phyloP scores from a whole-genome alignment of 2,329 filamentous ascomycete species.

The Pestalotiopsis sp. region DNA sequence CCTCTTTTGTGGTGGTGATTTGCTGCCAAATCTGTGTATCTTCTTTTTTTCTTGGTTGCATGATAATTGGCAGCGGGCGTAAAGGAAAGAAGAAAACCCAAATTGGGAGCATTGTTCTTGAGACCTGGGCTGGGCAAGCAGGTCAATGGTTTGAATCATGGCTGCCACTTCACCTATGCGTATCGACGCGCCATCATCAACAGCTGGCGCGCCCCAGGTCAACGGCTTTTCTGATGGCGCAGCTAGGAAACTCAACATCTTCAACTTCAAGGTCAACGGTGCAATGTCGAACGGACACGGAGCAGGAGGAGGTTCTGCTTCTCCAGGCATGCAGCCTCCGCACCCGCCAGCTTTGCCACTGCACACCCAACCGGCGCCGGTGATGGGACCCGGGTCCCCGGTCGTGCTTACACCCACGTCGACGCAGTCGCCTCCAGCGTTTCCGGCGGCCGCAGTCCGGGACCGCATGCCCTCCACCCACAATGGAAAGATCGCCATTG shows the following conservation, averaged over 20 bases:
- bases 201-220: background rate
- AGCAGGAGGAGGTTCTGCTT: background rate
- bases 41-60: no score
- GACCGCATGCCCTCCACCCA: background rate
- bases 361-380: background rate
- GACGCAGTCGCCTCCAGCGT: background rate
- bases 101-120: no score
- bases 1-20: no score
- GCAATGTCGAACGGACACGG: background rate
- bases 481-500: constrained; percentile 19
- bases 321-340: background rate
- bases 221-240: no score
- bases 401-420: background rate
- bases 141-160: no score
- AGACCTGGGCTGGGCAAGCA: no score
- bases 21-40: no score
- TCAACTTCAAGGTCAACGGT: background rate
- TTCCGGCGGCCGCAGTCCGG: background rate
- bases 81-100: no score
- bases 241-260: no score
- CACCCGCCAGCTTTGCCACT: background rate
- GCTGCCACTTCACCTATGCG: no score
- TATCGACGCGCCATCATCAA: no score
- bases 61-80: no score
- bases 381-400: constrained; percentile 1